Evolutionary conservation across 2,329 filamentous ascomycete genomes (phyloP), one percentile per base, ranked within the genome.

Genomic region (Harringtonia aguacate): DNA sequence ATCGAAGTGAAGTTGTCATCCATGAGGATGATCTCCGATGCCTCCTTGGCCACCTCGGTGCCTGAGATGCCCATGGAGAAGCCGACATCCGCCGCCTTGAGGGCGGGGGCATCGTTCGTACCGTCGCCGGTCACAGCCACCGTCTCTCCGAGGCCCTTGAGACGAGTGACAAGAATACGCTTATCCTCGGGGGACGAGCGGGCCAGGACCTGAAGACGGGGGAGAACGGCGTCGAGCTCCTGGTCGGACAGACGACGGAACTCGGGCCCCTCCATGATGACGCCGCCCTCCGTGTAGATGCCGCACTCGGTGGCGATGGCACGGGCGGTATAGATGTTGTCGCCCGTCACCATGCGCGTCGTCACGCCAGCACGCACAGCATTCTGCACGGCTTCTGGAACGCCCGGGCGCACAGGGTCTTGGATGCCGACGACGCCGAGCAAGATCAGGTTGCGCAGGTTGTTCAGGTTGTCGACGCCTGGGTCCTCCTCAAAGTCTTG

Each of bases 61-160:
- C 85, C 85, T 14, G 84, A 75, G 42, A 89, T 86, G 52, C 85
- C 85, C 85, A 90, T 90, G n/a, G 84, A 86, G 62, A 90, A 89
- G 22, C 85, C 85, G 39, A 90, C 81, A 56, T 90, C 84, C 7
- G 85, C 85, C 55, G 81, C 80, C 63, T 86, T 88, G 39, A 90
- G 70, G 40, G 85, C 85, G 22, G 84, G 84, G 4, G 84, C 85
- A 61, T 90, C 85, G 58, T 90, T 90, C 53, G 85, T 89, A 44
- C 85, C 85, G 55, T 90, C 85, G 52, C 85, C 85, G 27, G 85
- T 90, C 12, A 89, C 85, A 36, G 85, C 85, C 41, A 90, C 85
- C 15, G 81, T 87, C 59, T 90, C 83, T 36, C 79, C 79, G 56
- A 79, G 70, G 48, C 81, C 79, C 61, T 84, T 85, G 48, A 88